phyloP scores from a whole-genome alignment of 2,329 filamentous ascomycete species.

The Xylaria sp. region DNA sequence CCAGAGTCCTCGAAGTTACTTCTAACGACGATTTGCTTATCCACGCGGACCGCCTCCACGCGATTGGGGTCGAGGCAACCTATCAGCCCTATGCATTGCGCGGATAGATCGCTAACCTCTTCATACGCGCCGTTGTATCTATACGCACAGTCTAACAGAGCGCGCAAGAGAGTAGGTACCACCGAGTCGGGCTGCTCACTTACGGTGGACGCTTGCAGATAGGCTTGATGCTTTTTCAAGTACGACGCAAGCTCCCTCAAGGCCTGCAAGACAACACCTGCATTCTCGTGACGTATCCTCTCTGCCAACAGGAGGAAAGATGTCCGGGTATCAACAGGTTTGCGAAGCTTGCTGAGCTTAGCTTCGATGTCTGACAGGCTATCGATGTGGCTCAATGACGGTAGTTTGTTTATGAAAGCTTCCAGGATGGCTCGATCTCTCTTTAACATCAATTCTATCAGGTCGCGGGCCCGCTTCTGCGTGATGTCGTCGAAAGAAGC shows the following conservation, averaged over 20 bases:
- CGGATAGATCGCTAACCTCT: slow-evolving; percentile 72
- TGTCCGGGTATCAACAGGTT: slow-evolving; percentile 65
- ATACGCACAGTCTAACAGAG: slow-evolving; percentile 82
- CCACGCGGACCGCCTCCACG: slow-evolving; percentile 77
- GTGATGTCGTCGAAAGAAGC: slow-evolving; percentile 62
- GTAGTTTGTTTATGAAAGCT: slow-evolving; percentile 73
- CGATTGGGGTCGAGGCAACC: slow-evolving; percentile 91
- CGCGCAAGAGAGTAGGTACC: slow-evolving; percentile 71
- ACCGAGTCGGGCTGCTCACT: slow-evolving; percentile 82
- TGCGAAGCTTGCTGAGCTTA: slow-evolving; percentile 66
- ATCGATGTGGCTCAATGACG: slow-evolving; percentile 73
- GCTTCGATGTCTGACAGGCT: slow-evolving; percentile 69
- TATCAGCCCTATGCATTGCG: slow-evolving; percentile 82
- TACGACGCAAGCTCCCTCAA: slow-evolving; percentile 76
- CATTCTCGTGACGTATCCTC: slow-evolving; percentile 80
- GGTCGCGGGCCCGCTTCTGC: slow-evolving; percentile 59
- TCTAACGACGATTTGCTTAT: slow-evolving; percentile 81
- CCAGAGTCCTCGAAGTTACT: slow-evolving; percentile 80
- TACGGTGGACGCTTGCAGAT: slow-evolving; percentile 76
- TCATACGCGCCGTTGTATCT: slow-evolving; percentile 72
- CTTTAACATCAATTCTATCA: slow-evolving; percentile 68
- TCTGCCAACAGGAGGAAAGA: slow-evolving; percentile 71
- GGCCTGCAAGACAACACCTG: slow-evolving; percentile 81
- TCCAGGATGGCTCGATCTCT: slow-evolving; percentile 63
- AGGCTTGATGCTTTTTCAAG: slow-evolving; percentile 72